Conservation (phyloP, 371 early-diverging fungal genomes). For the Batkoa obscura region DNA sequence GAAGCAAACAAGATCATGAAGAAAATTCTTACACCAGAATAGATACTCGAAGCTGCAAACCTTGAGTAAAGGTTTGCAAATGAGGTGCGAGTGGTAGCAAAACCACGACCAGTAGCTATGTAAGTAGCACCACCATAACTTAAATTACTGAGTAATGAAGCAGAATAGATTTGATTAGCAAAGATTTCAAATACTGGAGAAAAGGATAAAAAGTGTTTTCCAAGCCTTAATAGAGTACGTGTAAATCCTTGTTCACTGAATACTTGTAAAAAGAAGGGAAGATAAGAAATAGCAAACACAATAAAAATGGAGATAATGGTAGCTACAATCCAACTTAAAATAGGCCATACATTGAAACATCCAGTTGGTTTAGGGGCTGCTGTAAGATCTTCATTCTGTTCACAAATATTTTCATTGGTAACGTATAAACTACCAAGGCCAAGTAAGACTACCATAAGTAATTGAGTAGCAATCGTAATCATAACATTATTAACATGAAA, state of each 20-base stretch:
- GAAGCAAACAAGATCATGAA: slow-evolving; percentile 56
- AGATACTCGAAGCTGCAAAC: slow-evolving; percentile 58
- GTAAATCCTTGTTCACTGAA: slow-evolving; percentile 67
- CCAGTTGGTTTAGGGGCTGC: slow-evolving; percentile 28
- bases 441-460: slow-evolving; percentile 61
- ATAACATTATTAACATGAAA: slow-evolving; percentile 84
- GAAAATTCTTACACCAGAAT: slow-evolving; percentile 49
- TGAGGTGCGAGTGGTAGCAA: slow-evolving; percentile 66
- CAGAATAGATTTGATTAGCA: slow-evolving; percentile 73
- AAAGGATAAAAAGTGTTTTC: slow-evolving; percentile 63
- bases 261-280: slow-evolving; percentile 72
- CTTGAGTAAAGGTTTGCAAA: slow-evolving; percentile 55
- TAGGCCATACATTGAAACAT: slow-evolving; percentile 54
- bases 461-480: slow-evolving; percentile 64
- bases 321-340: slow-evolving; percentile 66
- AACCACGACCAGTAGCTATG: slow-evolving; percentile 78
- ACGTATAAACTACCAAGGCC: slow-evolving; percentile 50
- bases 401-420: slow-evolving; percentile 23
- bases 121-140: slow-evolving; percentile 71
- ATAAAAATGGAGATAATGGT: slow-evolving; percentile 57
- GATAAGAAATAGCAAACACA: slow-evolving; percentile 60
- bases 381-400: slow-evolving; percentile 27
- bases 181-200: slow-evolving; percentile 79
- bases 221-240: slow-evolving; percentile 49
- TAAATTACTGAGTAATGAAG: slow-evolving; percentile 59